phyloP scores from a whole-genome alignment of 148 eudicot species.

The Mesembryanthemum crystallinum region DNA sequence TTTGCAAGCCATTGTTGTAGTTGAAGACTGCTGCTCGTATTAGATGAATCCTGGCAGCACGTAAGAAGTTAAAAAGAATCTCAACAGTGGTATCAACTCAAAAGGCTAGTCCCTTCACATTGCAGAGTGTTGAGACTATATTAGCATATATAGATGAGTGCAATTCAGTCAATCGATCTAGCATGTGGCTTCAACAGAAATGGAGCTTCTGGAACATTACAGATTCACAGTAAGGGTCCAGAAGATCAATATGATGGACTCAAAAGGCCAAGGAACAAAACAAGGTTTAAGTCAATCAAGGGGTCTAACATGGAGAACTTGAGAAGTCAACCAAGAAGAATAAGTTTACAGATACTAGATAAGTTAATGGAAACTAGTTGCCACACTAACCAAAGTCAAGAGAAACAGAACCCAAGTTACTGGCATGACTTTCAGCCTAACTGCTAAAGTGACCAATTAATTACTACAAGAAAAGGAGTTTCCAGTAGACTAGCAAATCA shows the following conservation, averaged over 20 bases:
- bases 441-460: too few relatives aligned
- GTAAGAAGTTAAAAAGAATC: neutral
- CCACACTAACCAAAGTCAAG: neutral
- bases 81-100: too few relatives aligned
- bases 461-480: neutral
- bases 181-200: too few relatives aligned
- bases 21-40: conserved; percentile 26
- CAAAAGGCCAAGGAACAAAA: neutral
- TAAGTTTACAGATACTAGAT: neutral
- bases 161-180: too few relatives aligned
- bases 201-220: too few relatives aligned
- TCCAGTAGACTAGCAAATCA: neutral
- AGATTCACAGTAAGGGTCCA: neutral
- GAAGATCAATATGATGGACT: neutral
- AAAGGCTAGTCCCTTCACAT: too few relatives aligned
- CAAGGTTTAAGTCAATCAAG: neutral
- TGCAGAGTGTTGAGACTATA: too few relatives aligned
- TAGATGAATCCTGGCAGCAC: conserved; percentile 36
- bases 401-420: neutral
- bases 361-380: neutral
- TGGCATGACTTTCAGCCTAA: neutral
- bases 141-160: too few relatives aligned
- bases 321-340: neutral
- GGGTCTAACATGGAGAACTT: neutral
- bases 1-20: conserved; percentile 27